Evolutionary conservation across 2,329 filamentous ascomycete genomes (phyloP).

Genomic region (Leptographium wingfieldii): DNA sequence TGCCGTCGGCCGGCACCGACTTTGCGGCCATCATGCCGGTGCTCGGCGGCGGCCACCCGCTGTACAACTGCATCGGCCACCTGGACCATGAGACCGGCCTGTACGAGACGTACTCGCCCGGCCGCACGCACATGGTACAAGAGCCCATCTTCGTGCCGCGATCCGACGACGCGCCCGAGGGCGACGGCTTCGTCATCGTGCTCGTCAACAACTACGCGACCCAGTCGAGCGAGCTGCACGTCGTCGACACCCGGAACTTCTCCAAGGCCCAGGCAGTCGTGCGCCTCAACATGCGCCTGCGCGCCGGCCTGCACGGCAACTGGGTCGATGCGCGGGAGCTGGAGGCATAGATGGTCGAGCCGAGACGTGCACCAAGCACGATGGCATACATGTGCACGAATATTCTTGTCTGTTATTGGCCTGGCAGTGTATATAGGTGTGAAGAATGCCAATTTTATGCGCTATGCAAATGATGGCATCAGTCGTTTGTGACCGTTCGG

Average conservation of each 20-base stretch:
- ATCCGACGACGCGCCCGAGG: constrained; percentile 20
- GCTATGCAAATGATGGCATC: no score
- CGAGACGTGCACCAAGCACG: no score
- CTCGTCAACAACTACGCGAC: constrained; percentile 16
- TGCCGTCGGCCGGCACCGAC: constrained; percentile 16
- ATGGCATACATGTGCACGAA: no score
- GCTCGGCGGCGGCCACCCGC: constrained; percentile 17
- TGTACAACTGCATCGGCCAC: constrained; percentile 24
- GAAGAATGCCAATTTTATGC: no score
- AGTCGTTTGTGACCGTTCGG: no score
- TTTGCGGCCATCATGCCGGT: constrained; percentile 16
- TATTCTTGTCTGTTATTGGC: no score
- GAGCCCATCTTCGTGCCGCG: constrained; percentile 31
- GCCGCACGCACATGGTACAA: constrained; percentile 23
- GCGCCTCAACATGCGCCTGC: constrained; percentile 11
- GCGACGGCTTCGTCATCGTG: constrained; percentile 30
- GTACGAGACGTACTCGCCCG: constrained; percentile 21
- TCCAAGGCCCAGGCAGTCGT: constrained; percentile 10
- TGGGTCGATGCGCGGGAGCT: constrained; percentile 13
- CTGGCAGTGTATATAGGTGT: no score
- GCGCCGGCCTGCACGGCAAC: constrained; percentile 15
- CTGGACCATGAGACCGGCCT: constrained; percentile 16
- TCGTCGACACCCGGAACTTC: constrained; percentile 14
- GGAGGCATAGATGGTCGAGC: neutral
- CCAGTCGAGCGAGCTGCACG: constrained; percentile 14